Conservation (phyloP, 768 basidiomycete genomes). For the Macrolepiota dolichaula region DNA sequence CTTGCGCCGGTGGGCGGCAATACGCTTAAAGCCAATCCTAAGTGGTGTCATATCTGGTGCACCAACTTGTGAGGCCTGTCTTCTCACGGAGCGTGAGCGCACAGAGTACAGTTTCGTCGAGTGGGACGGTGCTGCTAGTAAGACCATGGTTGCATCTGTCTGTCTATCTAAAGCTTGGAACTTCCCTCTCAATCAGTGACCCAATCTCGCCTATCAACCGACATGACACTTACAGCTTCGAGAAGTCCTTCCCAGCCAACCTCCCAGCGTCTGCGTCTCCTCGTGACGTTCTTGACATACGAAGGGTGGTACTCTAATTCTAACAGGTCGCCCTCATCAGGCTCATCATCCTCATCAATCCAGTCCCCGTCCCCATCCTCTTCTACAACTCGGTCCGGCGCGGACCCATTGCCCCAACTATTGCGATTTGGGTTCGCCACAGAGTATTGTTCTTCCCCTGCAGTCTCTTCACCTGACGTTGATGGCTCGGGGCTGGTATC, state of each 20-base stretch:
- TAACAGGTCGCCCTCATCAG: conserved; percentile 66
- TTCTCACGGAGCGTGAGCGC: conserved; percentile 66
- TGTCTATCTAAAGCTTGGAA: conserved; percentile 78
- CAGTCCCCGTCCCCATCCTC: conserved; percentile 56
- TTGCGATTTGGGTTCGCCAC: neutral
- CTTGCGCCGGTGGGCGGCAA: conserved; percentile 53
- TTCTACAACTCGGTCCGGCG: conserved; percentile 15
- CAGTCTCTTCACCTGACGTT: conserved; percentile 75
- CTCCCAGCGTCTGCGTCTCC: conserved; percentile 70
- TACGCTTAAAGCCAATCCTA: conserved; percentile 53
- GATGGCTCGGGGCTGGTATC: conserved; percentile 79
- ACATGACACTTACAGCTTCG: conserved; percentile 53
- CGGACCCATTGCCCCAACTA: conserved; percentile 28
- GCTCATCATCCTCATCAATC: conserved; percentile 71
- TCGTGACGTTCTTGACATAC: conserved; percentile 63
- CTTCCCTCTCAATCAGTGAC: conserved; percentile 30
- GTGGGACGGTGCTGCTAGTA: conserved; percentile 75
- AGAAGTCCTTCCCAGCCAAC: conserved; percentile 71
- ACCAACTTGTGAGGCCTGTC: conserved; percentile 42
- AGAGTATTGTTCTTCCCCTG: conserved; percentile 45
- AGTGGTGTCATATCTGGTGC: conserved; percentile 51
- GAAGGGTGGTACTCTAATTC: conserved; percentile 76
- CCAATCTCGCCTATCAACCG: neutral
- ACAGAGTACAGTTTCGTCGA: conserved; percentile 61
- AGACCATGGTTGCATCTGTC: conserved; percentile 74